Base-by-base conservation (phyloP, 2,329 filamentous ascomycete species). In the Harringtonia aguacate region DNA sequence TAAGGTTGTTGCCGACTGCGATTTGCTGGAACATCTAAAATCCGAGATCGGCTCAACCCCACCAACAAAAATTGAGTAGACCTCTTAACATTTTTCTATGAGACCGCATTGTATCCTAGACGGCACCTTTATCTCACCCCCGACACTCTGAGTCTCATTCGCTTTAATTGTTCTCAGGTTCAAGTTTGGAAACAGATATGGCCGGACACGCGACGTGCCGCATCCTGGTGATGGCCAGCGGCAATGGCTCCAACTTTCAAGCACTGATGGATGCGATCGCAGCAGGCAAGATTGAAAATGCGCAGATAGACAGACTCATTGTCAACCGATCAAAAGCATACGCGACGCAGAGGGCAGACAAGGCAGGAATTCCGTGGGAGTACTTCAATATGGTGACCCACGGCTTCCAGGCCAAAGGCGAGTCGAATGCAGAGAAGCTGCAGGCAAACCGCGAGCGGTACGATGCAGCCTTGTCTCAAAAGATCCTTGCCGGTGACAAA, bases 381-480 rank as follows among this genome's bases (percentile, higher is more conserved):
- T 90, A 90, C 67, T 87, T 90, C 70, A 90, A 90, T 61, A 75
- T 92, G 34, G 70, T 89, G 45, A 73, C 75, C 30, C 81, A 86
- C 64, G 87, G 86, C 47, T 76, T 73, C 57, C 58, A 67, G 43
- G 51, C 52, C n/a, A 66, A 67, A 46, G 70, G 72, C 28, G 85
- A 85, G 56, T 73, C 70, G 50, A 75, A 87, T 53, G 64, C 74
- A 17, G 52, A 56, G 18, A 60, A 66, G 62, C 48, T 79, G 58
- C 54, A 65, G 15, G 69, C 75, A 35, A 81, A 78, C 1, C 75
- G 87, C 21, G 65, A 72, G 38, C 70, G 69, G 43, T 94, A 92
- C 61, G 87, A 94, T 58, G 74, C 77, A 14, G 84, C 85, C 36
- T 68, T 94, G 49, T 84, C 86, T 0, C 61, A 72, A 35, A 69